Evolutionary conservation across 2,329 filamentous ascomycete species (phyloP).

Genomic region (Fusarium aywerte): DNA sequence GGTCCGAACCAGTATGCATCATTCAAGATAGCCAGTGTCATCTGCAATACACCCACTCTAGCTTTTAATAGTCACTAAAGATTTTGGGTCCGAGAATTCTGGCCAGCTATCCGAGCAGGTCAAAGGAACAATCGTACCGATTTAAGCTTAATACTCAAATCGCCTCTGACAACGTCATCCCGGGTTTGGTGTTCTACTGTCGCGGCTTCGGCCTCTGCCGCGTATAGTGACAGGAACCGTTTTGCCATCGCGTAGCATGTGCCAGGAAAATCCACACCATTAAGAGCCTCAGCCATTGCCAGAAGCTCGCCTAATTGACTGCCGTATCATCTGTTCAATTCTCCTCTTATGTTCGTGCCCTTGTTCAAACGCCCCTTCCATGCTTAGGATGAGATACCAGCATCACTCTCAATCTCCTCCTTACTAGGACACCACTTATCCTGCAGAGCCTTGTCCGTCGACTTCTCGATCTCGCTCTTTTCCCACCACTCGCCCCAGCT

Average conservation of each 20-base stretch:
- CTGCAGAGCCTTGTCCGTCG: slow-evolving; percentile 60
- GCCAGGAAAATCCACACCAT: background rate
- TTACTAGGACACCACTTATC: slow-evolving; percentile 62
- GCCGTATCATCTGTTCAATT: background rate
- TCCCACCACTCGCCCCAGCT: slow-evolving; percentile 68
- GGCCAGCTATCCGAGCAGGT: background rate
- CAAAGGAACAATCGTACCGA: background rate
- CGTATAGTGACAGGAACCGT: background rate
- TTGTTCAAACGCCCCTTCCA: too few relatives aligned
- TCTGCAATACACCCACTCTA: background rate
- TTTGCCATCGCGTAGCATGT: background rate
- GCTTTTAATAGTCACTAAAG: background rate
- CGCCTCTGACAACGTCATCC: background rate
- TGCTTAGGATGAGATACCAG: slow-evolving; percentile 37
- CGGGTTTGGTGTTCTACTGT: background rate
- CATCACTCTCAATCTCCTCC: slow-evolving; percentile 60
- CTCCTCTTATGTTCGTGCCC: background rate
- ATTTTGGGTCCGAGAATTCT: background rate
- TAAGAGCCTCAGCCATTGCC: background rate
- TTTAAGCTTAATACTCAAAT: background rate
- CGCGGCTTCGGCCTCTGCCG: background rate
- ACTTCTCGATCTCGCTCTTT: slow-evolving; percentile 55
- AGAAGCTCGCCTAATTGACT: background rate
- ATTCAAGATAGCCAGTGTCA: too few relatives aligned
- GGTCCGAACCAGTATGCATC: too few relatives aligned